Evolutionary conservation across 345 rosid species (phyloP).

Genomic region (Heritiera littoralis): DNA sequence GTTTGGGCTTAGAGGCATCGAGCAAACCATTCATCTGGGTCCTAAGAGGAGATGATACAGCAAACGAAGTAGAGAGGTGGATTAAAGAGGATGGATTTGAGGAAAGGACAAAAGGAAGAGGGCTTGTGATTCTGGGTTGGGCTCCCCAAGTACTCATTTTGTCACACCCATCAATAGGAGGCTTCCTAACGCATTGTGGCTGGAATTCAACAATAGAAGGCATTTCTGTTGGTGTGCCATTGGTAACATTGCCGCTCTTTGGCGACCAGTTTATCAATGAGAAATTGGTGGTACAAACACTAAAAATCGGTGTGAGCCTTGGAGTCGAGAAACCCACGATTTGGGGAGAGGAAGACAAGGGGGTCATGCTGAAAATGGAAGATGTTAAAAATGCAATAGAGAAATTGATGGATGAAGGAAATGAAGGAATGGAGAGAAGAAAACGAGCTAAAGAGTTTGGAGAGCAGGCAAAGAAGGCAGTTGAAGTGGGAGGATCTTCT

Average conservation of each 20-base stretch:
- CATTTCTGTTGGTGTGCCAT: slow-evolving; percentile 8
- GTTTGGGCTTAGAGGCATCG: no score
- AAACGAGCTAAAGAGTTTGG: not conserved
- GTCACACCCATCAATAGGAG: not conserved
- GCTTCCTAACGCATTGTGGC: slow-evolving; percentile 3
- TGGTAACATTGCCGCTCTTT: not conserved
- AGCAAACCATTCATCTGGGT: no score
- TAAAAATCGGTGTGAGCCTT: not conserved
- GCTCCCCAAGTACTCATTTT: slow-evolving; percentile 3
- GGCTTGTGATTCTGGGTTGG: no score
- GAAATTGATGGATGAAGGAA: not conserved
- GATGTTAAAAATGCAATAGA: not conserved
- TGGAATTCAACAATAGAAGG: slow-evolving; percentile 5
- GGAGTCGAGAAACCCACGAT: not conserved
- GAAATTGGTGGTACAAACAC: not conserved
- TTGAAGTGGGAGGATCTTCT: not conserved
- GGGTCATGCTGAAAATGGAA: not conserved
- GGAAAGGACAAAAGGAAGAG: no score
- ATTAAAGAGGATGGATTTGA: slow-evolving; percentile 3
- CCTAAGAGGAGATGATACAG: no score
- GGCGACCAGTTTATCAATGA: slow-evolving; percentile 3
- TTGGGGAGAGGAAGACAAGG: not conserved
- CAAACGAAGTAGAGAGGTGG: no score
- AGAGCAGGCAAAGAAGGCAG: not conserved
- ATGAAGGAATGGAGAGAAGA: not conserved